phyloP scores from a whole-genome alignment of 106 monocot genomes.

The Alisma plantagoaquatica region DNA sequence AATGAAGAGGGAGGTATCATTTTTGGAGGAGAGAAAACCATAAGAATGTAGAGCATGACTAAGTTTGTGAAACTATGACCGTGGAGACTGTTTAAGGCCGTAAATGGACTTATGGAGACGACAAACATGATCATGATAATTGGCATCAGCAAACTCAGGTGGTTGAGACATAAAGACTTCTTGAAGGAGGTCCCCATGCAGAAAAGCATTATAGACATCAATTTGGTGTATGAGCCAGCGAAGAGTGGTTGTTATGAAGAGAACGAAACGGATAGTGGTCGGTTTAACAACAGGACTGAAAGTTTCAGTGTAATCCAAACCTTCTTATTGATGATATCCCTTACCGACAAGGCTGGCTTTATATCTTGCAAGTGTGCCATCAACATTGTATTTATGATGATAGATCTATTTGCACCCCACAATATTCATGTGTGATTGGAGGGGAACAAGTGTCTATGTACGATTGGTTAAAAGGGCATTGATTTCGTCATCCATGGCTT shows the following conservation, averaged over 20 bases:
- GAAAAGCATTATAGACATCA: slow-evolving; percentile 1
- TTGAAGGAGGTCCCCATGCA: neutral
- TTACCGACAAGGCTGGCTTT: neutral
- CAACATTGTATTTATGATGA: neutral
- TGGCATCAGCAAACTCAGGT: neutral
- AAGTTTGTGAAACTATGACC: neutral
- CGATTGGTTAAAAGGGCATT: neutral
- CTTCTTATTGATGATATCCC: neutral
- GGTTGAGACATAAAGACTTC: neutral
- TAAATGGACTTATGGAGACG: neutral
- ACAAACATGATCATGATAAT: neutral
- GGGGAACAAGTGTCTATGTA: slow-evolving; percentile 1
- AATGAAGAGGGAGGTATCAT: neutral
- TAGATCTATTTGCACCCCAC: neutral
- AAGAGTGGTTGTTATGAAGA: neutral
- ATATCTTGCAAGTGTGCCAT: neutral
- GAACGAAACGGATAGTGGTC: neutral
- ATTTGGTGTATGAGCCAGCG: neutral
- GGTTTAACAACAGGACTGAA: slow-evolving; percentile 1
- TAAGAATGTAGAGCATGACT: neutral
- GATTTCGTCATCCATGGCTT: neutral
- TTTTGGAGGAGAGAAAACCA: neutral
- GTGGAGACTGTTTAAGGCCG: neutral
- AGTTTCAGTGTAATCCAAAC: neutral
- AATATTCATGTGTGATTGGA: neutral